Conservation (phyloP, 208 protist species). For the Acanthamoeba royreba region DNA sequence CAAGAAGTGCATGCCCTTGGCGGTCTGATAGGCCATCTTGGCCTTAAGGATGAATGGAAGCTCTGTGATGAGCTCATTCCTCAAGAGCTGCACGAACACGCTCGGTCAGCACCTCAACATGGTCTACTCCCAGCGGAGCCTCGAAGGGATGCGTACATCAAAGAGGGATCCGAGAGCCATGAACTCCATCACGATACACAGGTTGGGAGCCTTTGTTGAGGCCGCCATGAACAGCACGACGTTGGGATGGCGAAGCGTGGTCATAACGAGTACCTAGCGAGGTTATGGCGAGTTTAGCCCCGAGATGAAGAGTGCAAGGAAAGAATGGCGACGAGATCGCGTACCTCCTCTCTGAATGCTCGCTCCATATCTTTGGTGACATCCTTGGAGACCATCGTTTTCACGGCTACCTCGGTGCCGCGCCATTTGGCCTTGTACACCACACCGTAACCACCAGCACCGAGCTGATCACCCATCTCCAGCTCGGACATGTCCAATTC, state of each 20-base stretch:
- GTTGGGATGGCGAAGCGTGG: slow-evolving; percentile 59
- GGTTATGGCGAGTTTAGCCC: neutral
- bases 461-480: neutral
- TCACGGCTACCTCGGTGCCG: slow-evolving; percentile 33
- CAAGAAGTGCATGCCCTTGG: slow-evolving; percentile 15
- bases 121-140: neutral
- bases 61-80: neutral
- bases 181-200: neutral
- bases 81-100: neutral
- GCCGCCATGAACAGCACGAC: slow-evolving; percentile 64
- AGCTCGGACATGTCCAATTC: neutral
- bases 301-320: neutral
- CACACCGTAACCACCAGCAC: neutral
- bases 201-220: neutral
- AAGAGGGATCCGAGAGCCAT: slow-evolving; percentile 1
- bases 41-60: neutral
- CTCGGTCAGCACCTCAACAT: neutral
- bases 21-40: neutral
- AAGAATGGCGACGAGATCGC: too few species aligned
- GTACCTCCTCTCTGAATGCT: slow-evolving; percentile 65
- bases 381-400: slow-evolving; percentile 4
- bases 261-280: slow-evolving; percentile 58
- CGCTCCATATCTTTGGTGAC: slow-evolving; percentile 41
- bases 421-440: slow-evolving; percentile 5
- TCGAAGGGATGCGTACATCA: neutral